Evolutionary conservation across 2,329 filamentous ascomycete genomes (phyloP).

Genomic region (Plectosphaerella sp.): DNA sequence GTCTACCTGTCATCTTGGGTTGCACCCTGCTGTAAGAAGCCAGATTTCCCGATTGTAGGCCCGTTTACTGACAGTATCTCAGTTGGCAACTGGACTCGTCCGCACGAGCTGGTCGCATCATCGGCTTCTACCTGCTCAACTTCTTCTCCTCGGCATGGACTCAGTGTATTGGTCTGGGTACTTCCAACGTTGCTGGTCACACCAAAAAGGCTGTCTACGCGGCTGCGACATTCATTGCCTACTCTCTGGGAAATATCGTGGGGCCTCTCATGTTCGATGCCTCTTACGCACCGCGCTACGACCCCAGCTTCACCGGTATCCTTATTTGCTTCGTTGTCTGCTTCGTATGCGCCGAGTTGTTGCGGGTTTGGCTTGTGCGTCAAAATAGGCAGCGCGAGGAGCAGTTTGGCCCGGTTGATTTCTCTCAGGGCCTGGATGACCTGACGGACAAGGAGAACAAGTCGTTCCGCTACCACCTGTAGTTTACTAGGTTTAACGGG

Average conservation of each 20-base stretch:
- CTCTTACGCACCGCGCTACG: constrained; percentile 23
- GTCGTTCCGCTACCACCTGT: constrained; percentile 2
- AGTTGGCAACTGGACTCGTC: constrained; percentile 18
- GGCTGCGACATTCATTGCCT: constrained; percentile 25
- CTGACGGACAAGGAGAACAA: constrained; percentile 5
- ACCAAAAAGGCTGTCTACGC: constrained; percentile 17
- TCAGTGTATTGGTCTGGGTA: constrained; percentile 16
- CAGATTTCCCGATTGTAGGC: background rate
- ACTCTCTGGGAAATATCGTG: constrained; percentile 27
- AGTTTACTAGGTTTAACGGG: background rate
- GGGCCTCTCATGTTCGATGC: constrained; percentile 26
- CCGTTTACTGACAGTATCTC: background rate
- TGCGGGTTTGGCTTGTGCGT: constrained; percentile 19
- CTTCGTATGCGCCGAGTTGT: constrained; percentile 20
- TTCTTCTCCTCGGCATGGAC: constrained; percentile 24
- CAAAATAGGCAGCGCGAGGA: constrained; percentile 24
- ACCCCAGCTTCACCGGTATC: constrained; percentile 23
- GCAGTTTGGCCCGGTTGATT: constrained; percentile 22
- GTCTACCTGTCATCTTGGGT: constrained; percentile 21
- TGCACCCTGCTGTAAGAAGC: constrained; percentile 20
- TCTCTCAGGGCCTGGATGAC: constrained; percentile 28
- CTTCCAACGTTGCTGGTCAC: constrained; percentile 15
- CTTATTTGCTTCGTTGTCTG: constrained; percentile 24
- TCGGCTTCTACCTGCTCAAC: constrained; percentile 23
- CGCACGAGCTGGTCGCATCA: constrained; percentile 16